Conservation (phyloP, 306 rosid genomes). For the Quercus aquifolioides region DNA sequence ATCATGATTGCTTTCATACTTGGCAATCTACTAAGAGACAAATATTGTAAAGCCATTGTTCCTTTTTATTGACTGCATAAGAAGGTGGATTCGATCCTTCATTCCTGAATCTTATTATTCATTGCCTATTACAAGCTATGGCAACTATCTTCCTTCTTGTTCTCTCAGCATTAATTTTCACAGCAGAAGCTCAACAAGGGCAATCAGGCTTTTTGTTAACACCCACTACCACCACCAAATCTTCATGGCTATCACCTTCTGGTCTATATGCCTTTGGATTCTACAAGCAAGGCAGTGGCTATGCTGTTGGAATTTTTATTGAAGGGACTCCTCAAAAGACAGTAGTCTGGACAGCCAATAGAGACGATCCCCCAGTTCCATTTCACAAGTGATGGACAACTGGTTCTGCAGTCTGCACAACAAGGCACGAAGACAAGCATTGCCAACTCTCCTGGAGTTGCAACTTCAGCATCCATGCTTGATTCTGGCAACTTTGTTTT, state of each 20-base stretch:
- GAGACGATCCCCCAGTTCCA: conserved; percentile 12
- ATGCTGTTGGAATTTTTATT: conserved; percentile 11
- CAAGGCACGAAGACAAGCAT: neutral
- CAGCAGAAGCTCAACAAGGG: neutral
- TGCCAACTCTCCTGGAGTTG: neutral
- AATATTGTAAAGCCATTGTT: too few species aligned
- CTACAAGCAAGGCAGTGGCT: conserved; percentile 20
- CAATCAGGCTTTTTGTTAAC: conserved; percentile 13
- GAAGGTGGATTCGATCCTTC: too few species aligned
- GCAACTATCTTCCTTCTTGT: too few species aligned
- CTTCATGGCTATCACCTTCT: conserved; percentile 30
- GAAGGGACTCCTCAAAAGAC: conserved; percentile 21
- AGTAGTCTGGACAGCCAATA: conserved; percentile 29
- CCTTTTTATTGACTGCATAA: too few species aligned
- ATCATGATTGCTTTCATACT: too few species aligned
- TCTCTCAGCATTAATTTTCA: too few species aligned
- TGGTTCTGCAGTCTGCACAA: conserved; percentile 1
- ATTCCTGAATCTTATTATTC: too few species aligned
- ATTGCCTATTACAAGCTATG: too few species aligned
- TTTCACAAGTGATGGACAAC: conserved; percentile 17
- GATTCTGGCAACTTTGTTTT: conserved; percentile 29
- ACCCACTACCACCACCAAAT: neutral
- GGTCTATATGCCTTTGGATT: conserved; percentile 36
- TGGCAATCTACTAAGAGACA: too few species aligned
- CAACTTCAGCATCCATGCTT: conserved; percentile 24